Evolutionary conservation across 495 filamentous ascomycete genomes (phyloP).

Genomic region (Aspergillus hancockii): DNA sequence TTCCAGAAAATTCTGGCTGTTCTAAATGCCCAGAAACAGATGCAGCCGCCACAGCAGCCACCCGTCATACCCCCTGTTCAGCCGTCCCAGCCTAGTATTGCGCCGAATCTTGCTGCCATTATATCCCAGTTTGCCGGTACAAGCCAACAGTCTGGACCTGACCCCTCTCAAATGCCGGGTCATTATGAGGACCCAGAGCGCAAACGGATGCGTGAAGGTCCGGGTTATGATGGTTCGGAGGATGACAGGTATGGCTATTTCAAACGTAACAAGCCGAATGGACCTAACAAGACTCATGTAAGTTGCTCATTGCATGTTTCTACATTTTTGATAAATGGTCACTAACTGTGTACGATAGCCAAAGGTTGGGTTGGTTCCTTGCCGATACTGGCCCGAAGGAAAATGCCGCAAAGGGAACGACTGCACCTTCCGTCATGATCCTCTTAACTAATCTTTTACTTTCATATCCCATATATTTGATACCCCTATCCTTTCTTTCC

Average conservation of each 20-base stretch:
- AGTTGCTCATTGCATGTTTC: slow-evolving; percentile 5
- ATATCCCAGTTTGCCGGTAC: slow-evolving; percentile 49
- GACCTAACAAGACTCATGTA: slow-evolving; percentile 39
- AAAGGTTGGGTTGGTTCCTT: slow-evolving; percentile 54
- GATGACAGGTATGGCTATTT: slow-evolving; percentile 32
- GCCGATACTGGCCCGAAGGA: slow-evolving; percentile 75
- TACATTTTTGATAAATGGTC: not conserved
- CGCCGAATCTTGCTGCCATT: slow-evolving; percentile 48
- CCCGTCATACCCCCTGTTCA: slow-evolving; percentile 28
- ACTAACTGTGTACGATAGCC: slow-evolving; percentile 31
- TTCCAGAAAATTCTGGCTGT: slow-evolving; percentile 40
- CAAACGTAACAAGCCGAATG: slow-evolving; percentile 39
- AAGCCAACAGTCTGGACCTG: slow-evolving; percentile 28
- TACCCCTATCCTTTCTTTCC: slow-evolving; percentile 4
- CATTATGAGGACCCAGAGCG: slow-evolving; percentile 46
- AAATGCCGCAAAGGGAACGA: slow-evolving; percentile 82
- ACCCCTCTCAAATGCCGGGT: slow-evolving; percentile 16
- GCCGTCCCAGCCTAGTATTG: slow-evolving; percentile 29
- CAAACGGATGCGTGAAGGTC: slow-evolving; percentile 42
- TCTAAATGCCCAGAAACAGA: slow-evolving; percentile 37
- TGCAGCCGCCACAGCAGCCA: slow-evolving; percentile 28
- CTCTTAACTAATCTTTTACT: slow-evolving; percentile 20
- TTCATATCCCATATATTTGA: slow-evolving; percentile 13
- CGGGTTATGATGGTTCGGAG: slow-evolving; percentile 30
- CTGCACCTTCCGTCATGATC: slow-evolving; percentile 77